Conservation (phyloP, 192 early-diverging fungal species). For the Coemansia sp. region DNA sequence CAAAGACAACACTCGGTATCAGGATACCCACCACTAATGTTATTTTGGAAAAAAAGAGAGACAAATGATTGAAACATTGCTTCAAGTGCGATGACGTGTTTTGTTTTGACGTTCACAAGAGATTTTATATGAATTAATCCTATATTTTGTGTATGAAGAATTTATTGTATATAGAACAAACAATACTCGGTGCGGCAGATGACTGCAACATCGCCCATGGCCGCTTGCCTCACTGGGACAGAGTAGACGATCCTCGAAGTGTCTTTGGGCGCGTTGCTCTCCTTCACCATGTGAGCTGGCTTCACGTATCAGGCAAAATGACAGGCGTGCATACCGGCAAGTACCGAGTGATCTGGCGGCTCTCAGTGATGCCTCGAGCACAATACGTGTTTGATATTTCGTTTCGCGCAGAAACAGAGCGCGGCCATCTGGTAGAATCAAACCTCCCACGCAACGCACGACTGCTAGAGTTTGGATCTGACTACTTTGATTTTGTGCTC, state of each 20-base stretch:
- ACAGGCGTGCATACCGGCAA: slow-evolving; percentile 33
- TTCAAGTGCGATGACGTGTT: no score
- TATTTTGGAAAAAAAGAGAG: no score
- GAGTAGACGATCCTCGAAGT: slow-evolving; percentile 21
- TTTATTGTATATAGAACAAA: slow-evolving; percentile 15
- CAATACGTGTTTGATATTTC: slow-evolving; percentile 27
- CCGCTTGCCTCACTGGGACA: slow-evolving; percentile 29
- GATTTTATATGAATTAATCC: no score
- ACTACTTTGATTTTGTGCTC: slow-evolving; percentile 49
- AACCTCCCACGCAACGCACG: slow-evolving; percentile 20
- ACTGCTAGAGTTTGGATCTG: slow-evolving; percentile 42
- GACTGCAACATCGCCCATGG: slow-evolving; percentile 28
- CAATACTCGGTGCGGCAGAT: slow-evolving; percentile 20
- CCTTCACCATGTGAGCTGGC: slow-evolving; percentile 34
- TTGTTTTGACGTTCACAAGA: no score
- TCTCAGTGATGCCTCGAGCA: slow-evolving; percentile 29
- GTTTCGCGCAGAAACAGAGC: slow-evolving; percentile 19
- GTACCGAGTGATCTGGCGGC: slow-evolving; percentile 39
- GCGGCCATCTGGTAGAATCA: slow-evolving; percentile 2
- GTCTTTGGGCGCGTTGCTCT: slow-evolving; percentile 30
- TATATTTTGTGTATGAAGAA: background rate
- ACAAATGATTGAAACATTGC: no score
- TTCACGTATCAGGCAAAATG: slow-evolving; percentile 27
- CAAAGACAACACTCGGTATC: no score
- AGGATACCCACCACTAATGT: no score